Percentiles rank a stretch among this genome's conserved stretches.
phyloP scores from a whole-genome alignment of 345 rosid species.

The Aethionema arabicum region DNA sequence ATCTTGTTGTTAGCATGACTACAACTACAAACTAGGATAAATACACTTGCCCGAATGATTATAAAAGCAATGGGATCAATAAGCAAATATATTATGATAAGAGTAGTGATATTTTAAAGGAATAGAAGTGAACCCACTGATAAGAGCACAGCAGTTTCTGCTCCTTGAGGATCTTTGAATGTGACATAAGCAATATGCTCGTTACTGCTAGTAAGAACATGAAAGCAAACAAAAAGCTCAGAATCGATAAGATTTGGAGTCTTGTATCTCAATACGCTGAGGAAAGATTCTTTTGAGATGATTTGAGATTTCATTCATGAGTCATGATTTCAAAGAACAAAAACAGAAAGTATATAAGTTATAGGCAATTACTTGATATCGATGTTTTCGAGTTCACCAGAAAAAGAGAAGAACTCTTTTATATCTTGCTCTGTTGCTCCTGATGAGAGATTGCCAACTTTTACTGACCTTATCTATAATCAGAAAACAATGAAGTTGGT shows the following conservation, averaged over 20 bases:
- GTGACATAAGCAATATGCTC: slow-evolving; percentile 72
- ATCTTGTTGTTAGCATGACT: slow-evolving; percentile 16
- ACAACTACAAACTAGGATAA: background rate
- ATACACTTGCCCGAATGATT: background rate
- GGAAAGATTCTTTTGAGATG: background rate
- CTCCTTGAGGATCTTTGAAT: slow-evolving; percentile 81
- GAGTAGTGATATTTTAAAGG: background rate
- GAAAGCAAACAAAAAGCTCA: slow-evolving; percentile 15
- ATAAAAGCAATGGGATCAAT: slow-evolving; percentile 1
- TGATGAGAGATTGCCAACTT: slow-evolving; percentile 70
- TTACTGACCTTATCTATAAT: slow-evolving; percentile 62
- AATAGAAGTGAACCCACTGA: slow-evolving; percentile 46
- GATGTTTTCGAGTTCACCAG: slow-evolving; percentile 79
- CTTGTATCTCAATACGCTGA: background rate
- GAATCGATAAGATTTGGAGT: slow-evolving; percentile 9
- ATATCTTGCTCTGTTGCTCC: slow-evolving; percentile 72
- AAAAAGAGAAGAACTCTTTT: slow-evolving; percentile 90
- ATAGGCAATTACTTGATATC: slow-evolving; percentile 42
- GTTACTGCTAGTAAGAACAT: slow-evolving; percentile 26
- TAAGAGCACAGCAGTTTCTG: slow-evolving; percentile 85
- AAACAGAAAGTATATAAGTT: background rate
- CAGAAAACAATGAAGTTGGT: slow-evolving; percentile 10
- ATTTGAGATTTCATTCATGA: background rate
- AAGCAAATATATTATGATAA: background rate
- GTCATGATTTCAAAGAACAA: background rate